Base-by-base conservation (phyloP, 257 asterid species). In the Nicotiana otophora region DNA sequence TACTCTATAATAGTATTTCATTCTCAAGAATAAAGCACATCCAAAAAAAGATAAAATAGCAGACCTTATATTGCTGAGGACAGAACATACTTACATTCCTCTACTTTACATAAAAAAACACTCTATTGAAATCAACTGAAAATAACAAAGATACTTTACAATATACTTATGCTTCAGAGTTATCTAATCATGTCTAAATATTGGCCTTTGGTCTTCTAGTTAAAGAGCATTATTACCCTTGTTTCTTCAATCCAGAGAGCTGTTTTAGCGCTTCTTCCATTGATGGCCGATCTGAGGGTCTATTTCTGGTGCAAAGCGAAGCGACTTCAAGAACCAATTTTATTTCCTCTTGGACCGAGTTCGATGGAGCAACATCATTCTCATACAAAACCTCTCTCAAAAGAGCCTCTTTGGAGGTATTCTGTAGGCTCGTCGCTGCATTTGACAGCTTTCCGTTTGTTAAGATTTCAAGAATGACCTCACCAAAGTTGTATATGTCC, bases 401-500 rank as follows among this genome's bases (percentile, higher is more conserved):
- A 82, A 95, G 92, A 77, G 61, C 86, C 82, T 92, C 95, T 68
- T 83, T 85, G 28, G 88, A 80, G 63, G 34, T 84, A 77, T 51
- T 84, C 77, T 84, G 86, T 57, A 65, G 31, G 80, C 77, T 81
- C 39, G 57, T 82, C 31, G 83, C 86, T 42, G 85, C 91, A 86
- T 87, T 88, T 42, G 75, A 82, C 86, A 83, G 60, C 78, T 86
- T 84, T 2, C 98, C 97, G 10, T 92, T 88, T 11, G 94, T 90
- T 61, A 95, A 84, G 65, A 91, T 83, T 85, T 92, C 92, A 78
- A 96, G 82, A 74, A 93, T 84, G 55, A 96, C 78, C 57, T 90
- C 91, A 28, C 99, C 99, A 31, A 94, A 94, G 81, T 83, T 86
- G 91, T 88, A 83, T 34, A 92, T 86, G 77, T 96, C 99, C 90